These are phyloP conservation scores for Anthoceros angustus DNA, from an alignment of 225 moss, liverwort and hornwort species.

Conservation along the genomic window DNA sequence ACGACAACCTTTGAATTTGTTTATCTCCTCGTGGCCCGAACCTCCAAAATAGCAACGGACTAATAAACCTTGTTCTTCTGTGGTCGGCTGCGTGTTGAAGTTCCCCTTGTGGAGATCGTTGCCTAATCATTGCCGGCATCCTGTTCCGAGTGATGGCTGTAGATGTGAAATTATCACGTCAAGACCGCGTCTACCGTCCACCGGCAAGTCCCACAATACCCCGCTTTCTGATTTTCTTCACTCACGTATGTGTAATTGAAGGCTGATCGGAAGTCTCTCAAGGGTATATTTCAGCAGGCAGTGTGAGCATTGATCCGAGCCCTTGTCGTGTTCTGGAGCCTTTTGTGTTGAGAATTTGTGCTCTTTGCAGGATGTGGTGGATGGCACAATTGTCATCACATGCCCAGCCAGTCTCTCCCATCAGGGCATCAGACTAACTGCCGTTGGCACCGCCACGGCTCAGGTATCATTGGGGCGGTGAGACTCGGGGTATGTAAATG, in stretches of 20 bases:
- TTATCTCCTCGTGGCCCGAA: too few species aligned
- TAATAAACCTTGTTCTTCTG: too few species aligned
- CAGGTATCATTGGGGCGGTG: slow-evolving; percentile 30
- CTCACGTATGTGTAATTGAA: not conserved
- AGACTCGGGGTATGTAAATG: not conserved
- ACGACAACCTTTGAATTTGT: too few species aligned
- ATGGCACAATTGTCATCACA: slow-evolving; percentile 57
- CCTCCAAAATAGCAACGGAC: too few species aligned
- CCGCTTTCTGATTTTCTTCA: not conserved
- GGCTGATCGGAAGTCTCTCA: too few species aligned
- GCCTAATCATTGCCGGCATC: too few species aligned
- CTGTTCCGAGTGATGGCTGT: slow-evolving; percentile 23
- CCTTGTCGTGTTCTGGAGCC: too few species aligned
- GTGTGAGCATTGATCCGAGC: too few species aligned
- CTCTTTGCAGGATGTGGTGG: slow-evolving; percentile 48
- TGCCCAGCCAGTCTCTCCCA: slow-evolving; percentile 52
- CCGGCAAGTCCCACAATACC: slow-evolving; percentile 17
- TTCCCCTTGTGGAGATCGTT: too few species aligned
- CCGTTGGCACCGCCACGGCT: slow-evolving; percentile 76
- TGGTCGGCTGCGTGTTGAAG: too few species aligned
- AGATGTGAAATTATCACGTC: slow-evolving; percentile 33
- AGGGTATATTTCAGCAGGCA: too few species aligned
- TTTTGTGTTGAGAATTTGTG: not conserved
- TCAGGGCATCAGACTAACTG: slow-evolving; percentile 74
- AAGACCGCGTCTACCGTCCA: slow-evolving; percentile 50